These are phyloP conservation scores for Pelargonium australe DNA, from an alignment of 441 rosid genomes.

Conservation along the genomic window DNA sequence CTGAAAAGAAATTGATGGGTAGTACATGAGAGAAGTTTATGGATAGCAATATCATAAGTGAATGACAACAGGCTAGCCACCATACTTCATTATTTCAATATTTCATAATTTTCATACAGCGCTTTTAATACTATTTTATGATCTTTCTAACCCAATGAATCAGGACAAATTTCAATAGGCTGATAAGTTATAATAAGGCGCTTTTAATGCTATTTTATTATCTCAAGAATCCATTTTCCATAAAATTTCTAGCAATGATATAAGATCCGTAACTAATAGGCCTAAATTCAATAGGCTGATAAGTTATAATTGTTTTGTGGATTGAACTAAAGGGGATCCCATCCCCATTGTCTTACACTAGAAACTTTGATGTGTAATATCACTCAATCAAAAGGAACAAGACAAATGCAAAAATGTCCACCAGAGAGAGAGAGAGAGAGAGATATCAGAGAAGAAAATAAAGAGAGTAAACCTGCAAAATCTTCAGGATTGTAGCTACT, in stretches of 20 bases:
- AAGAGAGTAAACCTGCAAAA: slow-evolving; percentile 56
- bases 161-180: background rate
- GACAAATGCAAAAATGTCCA: too few species aligned
- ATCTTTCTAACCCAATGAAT: background rate
- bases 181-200: too few species aligned
- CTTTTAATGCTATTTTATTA: background rate
- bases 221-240: slow-evolving; percentile 6
- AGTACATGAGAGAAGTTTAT: slow-evolving; percentile 17
- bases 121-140: background rate
- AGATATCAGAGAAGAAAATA: background rate
- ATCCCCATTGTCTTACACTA: background rate
- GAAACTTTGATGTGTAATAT: background rate
- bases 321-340: slow-evolving; percentile 3
- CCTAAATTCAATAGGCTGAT: background rate
- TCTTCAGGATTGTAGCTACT: slow-evolving; percentile 54
- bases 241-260: background rate
- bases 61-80: background rate
- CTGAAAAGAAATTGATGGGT: slow-evolving; percentile 35
- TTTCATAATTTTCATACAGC: background rate
- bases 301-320: background rate
- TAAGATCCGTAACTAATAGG: background rate
- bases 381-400: too few species aligned
- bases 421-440: too few species aligned
- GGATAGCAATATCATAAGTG: slow-evolving; percentile 4
- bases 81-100: background rate